phyloP scores from a whole-genome alignment of 129 eudicot species.

The Escallonia rubra region DNA sequence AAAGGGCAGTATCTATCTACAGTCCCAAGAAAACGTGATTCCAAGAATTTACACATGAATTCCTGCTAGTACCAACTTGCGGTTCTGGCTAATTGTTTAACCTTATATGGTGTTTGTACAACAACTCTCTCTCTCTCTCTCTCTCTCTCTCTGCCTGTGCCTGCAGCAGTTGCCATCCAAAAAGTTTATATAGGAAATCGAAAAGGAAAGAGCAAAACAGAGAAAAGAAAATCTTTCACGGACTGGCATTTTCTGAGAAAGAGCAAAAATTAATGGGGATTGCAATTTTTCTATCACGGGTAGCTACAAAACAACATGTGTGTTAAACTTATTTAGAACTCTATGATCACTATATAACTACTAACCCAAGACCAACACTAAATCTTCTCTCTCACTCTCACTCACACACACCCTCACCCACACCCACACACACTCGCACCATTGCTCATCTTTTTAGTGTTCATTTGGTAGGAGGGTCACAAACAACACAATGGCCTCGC shows the following conservation, averaged over 20 bases:
- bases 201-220: not conserved
- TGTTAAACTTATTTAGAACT: slow-evolving; percentile 3
- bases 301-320: slow-evolving; percentile 39
- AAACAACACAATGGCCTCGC: slow-evolving; percentile 36
- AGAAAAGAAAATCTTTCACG: slow-evolving; percentile 19
- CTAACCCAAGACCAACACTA: slow-evolving; percentile 16
- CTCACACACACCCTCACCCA: not conserved
- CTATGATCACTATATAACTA: slow-evolving; percentile 28
- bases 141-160: slow-evolving; percentile 14
- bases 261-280: not conserved
- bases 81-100: no score
- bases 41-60: no score
- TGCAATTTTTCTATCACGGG: slow-evolving; percentile 44
- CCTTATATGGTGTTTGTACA: no score
- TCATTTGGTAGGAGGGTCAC: not conserved
- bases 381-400: not conserved
- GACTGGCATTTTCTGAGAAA: slow-evolving; percentile 8
- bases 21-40: no score
- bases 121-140: not conserved
- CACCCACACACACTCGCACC: not conserved
- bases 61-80: no score
- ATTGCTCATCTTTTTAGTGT: not conserved
- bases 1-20: no score
- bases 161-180: not conserved
- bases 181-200: slow-evolving; percentile 1